Percentiles rank a stretch among this genome's conserved stretches.
Conservation (phyloP, 1,139 yeast genomes). For the Trichomonascaceae sp. region DNA sequence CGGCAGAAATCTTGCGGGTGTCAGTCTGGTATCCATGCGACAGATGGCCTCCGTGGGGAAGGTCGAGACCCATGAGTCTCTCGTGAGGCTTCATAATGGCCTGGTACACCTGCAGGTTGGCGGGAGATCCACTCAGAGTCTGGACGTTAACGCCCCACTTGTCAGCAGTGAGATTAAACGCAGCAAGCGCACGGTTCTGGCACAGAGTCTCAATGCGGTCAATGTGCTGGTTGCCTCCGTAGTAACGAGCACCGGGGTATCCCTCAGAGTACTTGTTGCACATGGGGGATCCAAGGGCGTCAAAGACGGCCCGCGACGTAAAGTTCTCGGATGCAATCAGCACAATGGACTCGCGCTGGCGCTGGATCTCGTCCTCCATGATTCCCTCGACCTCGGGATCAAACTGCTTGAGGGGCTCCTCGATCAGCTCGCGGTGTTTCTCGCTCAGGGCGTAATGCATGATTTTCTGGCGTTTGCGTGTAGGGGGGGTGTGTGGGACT, state of each 20-base stretch:
- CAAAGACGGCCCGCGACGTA: constrained; percentile 91
- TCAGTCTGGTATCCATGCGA: constrained; percentile 94
- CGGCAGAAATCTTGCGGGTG: constrained; percentile 74
- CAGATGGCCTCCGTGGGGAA: constrained; percentile 96
- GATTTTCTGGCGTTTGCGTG: neutral
- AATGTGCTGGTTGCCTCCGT: constrained; percentile 92
- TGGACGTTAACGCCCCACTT: constrained; percentile 97
- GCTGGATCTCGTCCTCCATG: constrained; percentile 54
- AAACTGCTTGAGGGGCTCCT: constrained; percentile 31
- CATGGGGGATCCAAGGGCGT: constrained; percentile 89
- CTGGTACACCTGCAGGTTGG: constrained; percentile 84
- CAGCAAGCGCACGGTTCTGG: constrained; percentile 82
- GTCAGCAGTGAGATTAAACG: constrained; percentile 60
- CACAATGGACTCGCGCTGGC: constrained; percentile 84
- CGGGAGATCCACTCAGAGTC: constrained; percentile 91
- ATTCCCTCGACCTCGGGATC: constrained; percentile 83
- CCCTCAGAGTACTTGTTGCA: constrained; percentile 98
- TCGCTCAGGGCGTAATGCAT: neutral
- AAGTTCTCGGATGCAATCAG: constrained; percentile 92
- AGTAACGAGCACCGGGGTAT: constrained; percentile 93
- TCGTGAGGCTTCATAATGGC: constrained; percentile 88
- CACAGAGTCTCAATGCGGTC: constrained; percentile 84
- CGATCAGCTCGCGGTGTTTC: constrained; percentile 14
- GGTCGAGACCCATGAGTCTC: constrained; percentile 89
- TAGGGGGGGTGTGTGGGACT: no score